Evolutionary conservation across 1,139 yeast genomes (phyloP).

Genomic region (Spathaspora sp.): DNA sequence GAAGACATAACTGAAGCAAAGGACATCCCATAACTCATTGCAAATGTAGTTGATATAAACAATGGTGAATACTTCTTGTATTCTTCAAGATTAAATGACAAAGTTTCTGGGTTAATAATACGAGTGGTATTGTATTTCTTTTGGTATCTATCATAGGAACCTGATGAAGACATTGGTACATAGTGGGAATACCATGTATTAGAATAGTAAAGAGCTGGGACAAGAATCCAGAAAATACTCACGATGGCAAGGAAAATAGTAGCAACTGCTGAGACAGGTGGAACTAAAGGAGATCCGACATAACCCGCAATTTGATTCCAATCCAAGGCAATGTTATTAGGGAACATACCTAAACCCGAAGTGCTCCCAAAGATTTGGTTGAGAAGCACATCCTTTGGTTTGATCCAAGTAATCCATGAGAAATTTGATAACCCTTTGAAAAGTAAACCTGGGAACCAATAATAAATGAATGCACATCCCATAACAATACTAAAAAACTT

Average conservation of each 20-base stretch:
- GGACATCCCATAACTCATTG: constrained; percentile 59
- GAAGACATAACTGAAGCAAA: constrained; percentile 66
- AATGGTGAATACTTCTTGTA: constrained; percentile 52
- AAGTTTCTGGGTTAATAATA: constrained; percentile 39
- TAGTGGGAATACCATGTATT: constrained; percentile 46
- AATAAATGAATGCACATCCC: constrained; percentile 31
- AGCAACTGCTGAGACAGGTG: constrained; percentile 59
- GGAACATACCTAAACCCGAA: constrained; percentile 65
- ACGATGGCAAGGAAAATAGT: constrained; percentile 50
- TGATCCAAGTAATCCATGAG: constrained; percentile 44
- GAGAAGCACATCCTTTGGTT: constrained; percentile 45
- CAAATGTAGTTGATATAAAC: constrained; percentile 62
- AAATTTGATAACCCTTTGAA: constrained; percentile 37
- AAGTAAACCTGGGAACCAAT: constrained; percentile 45
- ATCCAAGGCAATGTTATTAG: constrained; percentile 40
- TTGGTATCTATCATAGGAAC: constrained; percentile 40
- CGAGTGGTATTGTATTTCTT: constrained; percentile 33
- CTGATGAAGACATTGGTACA: constrained; percentile 42
- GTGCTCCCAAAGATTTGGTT: constrained; percentile 62
- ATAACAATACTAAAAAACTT: constrained; percentile 30
- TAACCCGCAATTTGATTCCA: constrained; percentile 54
- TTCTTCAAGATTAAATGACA: constrained; percentile 45
- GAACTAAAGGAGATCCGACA: constrained; percentile 66
- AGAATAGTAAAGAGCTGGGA: constrained; percentile 41
- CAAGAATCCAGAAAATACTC: constrained; percentile 40